Evolutionary conservation across 2,329 filamentous ascomycete species (phyloP).

Genomic region (Alternaria postmessia): DNA sequence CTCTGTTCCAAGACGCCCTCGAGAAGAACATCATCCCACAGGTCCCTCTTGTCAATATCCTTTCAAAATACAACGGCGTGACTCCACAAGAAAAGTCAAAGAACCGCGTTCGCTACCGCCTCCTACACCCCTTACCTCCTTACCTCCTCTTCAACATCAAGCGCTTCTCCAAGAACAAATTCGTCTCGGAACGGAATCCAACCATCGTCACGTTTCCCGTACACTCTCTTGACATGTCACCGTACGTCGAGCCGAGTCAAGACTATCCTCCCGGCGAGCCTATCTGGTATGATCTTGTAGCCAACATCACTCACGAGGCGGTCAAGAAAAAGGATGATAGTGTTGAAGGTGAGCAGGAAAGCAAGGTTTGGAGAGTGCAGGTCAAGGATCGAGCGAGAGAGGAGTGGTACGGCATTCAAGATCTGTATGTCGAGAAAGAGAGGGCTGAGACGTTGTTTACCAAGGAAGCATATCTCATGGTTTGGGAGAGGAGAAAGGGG

Average conservation of each 20-base stretch:
- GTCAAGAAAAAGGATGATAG: conserved; percentile 78
- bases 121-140: conserved; percentile 89
- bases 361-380: conserved; percentile 95
- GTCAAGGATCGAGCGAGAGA: conserved; percentile 80
- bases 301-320: conserved; percentile 90
- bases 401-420: conserved; percentile 93
- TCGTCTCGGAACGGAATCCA: conserved; percentile 93
- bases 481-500: conserved; percentile 86
- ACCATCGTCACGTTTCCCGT: conserved; percentile 98
- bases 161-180: conserved; percentile 96
- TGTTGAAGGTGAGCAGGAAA: conserved; percentile 88
- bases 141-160: conserved; percentile 96
- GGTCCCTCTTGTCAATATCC: conserved; percentile 75
- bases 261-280: conserved; percentile 78
- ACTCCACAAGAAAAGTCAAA: conserved; percentile 88
- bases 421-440: conserved; percentile 89
- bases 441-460: conserved; percentile 90
- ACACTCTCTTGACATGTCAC: conserved; percentile 82
- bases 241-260: conserved; percentile 88
- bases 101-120: conserved; percentile 85
- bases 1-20: conserved; percentile 93
- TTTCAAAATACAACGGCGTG: conserved; percentile 92
- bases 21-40: conserved; percentile 97
- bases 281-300: conserved; percentile 93
- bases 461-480: conserved; percentile 92